Evolutionary conservation across 495 filamentous ascomycete species (phyloP), one percentile per base, ranked within the genome.

Genomic region (Pseudevernia furfuracea): DNA sequence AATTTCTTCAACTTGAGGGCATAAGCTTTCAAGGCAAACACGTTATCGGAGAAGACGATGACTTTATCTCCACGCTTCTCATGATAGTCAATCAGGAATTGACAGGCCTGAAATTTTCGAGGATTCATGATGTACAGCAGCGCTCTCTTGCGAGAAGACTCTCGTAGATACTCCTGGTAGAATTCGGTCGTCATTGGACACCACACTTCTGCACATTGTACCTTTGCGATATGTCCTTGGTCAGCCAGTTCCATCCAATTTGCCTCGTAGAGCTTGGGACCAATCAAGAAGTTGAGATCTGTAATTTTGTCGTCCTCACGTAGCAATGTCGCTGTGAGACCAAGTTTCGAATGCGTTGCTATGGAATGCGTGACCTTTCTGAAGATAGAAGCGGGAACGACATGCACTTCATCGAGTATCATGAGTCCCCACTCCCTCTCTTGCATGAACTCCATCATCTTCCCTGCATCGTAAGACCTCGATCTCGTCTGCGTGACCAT

Each of bases 171-270:
- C 70, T 97, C 92, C 25, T 88, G 86, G 74, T 97, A 97, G 77
- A 98, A 98, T 71, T 98, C 94, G 8, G 91, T 91, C 0, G 94
- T 96, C 94, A 98, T 98, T 12, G 92, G 93, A 73, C 94, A 98
- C 94, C 94, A 98, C 36, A 98, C 94, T 72, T 98, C 94, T 55
- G 94, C 94, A 75, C 94, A 98, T 70, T 98, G 94, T 2, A 98
- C 94, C 69, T 90, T 91, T 49, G 94, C 94, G 71, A 98, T 98
- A 73, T 97, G 94, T 19, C 94, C 94, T 74, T 96, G 90, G 64
- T 97, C 89, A 0, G 92, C 92, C 49, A 98, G 84, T 74, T 98
- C 93, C 89, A 97, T 96, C 94, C 94, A 98, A 74, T 98, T 98
- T 34, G 94, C 94, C 73, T 98, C 94, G 75, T 96, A 98, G 1